A percentile compares a stretch with the other conserved stretches of the same genome.
Conservation (phyloP, 2,329 filamentous ascomycete genomes). For the Cladophialophora chaetospira region DNA sequence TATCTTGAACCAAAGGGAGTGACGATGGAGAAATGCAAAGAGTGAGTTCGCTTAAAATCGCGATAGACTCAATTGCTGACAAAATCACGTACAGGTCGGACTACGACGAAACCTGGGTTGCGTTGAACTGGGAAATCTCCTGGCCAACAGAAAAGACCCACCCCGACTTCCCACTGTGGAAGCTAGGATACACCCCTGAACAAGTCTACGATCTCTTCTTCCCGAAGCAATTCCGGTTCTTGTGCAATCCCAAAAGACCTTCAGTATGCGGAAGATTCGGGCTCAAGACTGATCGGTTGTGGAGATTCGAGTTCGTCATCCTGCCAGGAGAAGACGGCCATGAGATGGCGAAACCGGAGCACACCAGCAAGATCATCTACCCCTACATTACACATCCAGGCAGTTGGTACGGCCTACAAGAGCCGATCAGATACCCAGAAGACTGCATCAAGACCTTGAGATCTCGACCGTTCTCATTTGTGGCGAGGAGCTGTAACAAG, state of each 20-base stretch:
- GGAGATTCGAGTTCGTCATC: slow-evolving; percentile 42
- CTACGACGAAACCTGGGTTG: slow-evolving; percentile 39
- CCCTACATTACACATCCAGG: slow-evolving; percentile 36
- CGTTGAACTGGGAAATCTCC: slow-evolving; percentile 35
- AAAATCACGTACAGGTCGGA: slow-evolving; percentile 26
- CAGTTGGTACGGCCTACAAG: slow-evolving; percentile 32
- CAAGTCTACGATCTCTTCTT: slow-evolving; percentile 38
- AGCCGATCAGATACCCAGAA: slow-evolving; percentile 28
- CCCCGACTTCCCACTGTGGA: slow-evolving; percentile 37
- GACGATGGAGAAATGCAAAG: slow-evolving; percentile 25
- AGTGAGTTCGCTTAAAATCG: slow-evolving; percentile 12
- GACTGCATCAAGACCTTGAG: slow-evolving; percentile 36
- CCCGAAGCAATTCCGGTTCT: slow-evolving; percentile 36
- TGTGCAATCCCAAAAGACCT: slow-evolving; percentile 34
- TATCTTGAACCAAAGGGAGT: slow-evolving; percentile 37
- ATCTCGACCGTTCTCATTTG: slow-evolving; percentile 34
- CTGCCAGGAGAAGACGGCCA: slow-evolving; percentile 36
- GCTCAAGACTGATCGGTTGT: slow-evolving; percentile 34
- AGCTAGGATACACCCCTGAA: slow-evolving; percentile 34
- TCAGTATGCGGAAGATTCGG: slow-evolving; percentile 38
- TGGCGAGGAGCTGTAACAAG: slow-evolving; percentile 33
- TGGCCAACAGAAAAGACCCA: slow-evolving; percentile 35
- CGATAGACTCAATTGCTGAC: background rate
- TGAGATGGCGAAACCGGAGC: slow-evolving; percentile 34
- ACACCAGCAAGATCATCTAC: slow-evolving; percentile 33